phyloP scores from a whole-genome alignment of 106 monocot genomes.

The Allium cepa region DNA sequence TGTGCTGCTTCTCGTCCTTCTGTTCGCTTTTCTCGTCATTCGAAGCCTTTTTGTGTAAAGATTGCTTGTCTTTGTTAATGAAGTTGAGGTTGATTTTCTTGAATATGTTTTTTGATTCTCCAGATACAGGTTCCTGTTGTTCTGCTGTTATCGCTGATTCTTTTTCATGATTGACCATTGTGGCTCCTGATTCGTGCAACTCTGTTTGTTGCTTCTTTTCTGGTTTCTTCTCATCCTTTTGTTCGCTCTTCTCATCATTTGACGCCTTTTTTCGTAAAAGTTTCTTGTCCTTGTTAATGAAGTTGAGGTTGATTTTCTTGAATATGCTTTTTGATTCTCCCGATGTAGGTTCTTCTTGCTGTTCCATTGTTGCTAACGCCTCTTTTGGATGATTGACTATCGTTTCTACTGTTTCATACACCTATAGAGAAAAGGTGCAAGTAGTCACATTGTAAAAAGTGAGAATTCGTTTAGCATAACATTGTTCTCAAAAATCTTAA shows the following conservation, averaged over 20 bases:
- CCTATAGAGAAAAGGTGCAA: conserved; percentile 21
- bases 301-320: conserved; percentile 49
- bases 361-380: conserved; percentile 29
- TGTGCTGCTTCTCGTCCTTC: conserved; percentile 20
- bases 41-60: conserved; percentile 12
- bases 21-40: conserved; percentile 57
- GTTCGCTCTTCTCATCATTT: conserved; percentile 55
- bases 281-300: conserved; percentile 45
- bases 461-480: neutral
- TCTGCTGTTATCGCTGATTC: conserved; percentile 37
- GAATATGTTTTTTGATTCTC: conserved; percentile 23
- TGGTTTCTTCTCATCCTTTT: conserved; percentile 25
- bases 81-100: conserved; percentile 42
- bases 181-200: conserved; percentile 81
- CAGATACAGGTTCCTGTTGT: conserved; percentile 18
- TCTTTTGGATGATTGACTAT: conserved; percentile 58
- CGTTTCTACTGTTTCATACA: conserved; percentile 76
- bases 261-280: conserved; percentile 14
- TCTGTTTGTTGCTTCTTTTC: conserved; percentile 31
- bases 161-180: conserved; percentile 44
- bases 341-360: conserved; percentile 23
- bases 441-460: neutral
- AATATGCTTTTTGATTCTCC: conserved; percentile 42
- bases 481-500: no score
- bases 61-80: conserved; percentile 39